Evolutionary conservation across 2,329 filamentous ascomycete species (phyloP), one percentile per base, ranked within the genome.

Genomic region (Cladosporium sp.): DNA sequence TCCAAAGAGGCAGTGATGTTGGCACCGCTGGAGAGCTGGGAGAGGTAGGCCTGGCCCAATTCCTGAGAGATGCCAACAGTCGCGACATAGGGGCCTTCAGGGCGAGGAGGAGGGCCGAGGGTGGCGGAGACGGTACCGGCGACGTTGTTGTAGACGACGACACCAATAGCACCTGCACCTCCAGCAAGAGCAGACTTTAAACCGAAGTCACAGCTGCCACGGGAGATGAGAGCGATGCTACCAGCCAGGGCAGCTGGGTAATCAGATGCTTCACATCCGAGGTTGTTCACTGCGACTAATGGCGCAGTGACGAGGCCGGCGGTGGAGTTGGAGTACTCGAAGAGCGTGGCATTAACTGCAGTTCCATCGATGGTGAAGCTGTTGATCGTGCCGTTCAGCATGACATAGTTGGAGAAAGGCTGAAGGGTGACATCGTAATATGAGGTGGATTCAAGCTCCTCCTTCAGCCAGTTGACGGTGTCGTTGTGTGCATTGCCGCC

Each of bases 71-170:
- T 70, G 1, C 84, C 84, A 54, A 89, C 83, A 1, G 83, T 88
- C 0, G 86, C 80, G 4, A 87, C 73, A 59, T 88, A 80, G 5
- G 70, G 60, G 2, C 71, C 71, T 30, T 72, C 63, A 2, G 70
- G 80, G 15, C 50, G 45, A 22, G 50, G 50, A 1, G 60, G 51
- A 8, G 43, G 41, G 13, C 50, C 50, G 17, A 52, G 44, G 4
- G 50, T 52, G 20, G 36, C 53, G n/a, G 70, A 66, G 7, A 63
- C 57, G 1, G 62, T 57, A 11, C 80, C 85, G 1, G 76, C 68
- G 2, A 82, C 80, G 58, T 83, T 84, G 72, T 91, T 89, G 70
- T 88, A 91, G 38, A 92, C 74, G 11, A 92, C 70, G 1, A 83
- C 85, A 1, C 83, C 86, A 4, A 80, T 66, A 4, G 88, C 88